Conservation (phyloP, 2,329 filamentous ascomycete genomes). For the Bipolaris victoriae region DNA sequence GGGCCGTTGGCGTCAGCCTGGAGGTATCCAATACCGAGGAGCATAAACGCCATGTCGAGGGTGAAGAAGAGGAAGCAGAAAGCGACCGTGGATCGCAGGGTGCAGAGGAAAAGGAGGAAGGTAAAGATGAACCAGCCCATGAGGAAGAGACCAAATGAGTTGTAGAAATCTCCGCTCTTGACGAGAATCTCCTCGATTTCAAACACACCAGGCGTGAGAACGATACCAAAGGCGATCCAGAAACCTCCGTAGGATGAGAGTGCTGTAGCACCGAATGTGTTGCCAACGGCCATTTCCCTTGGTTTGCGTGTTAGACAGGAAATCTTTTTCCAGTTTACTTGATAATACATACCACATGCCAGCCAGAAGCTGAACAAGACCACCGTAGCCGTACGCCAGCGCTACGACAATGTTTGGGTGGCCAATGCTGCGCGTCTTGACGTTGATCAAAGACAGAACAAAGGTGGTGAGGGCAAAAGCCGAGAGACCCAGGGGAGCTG, state of each 20-base stretch:
- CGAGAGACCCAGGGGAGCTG: slow-evolving; percentile 65
- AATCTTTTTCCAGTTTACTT: not conserved
- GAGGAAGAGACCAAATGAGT: slow-evolving; percentile 63
- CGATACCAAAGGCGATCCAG: slow-evolving; percentile 66
- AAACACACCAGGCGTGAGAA: slow-evolving; percentile 61
- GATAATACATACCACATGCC: slow-evolving; percentile 61
- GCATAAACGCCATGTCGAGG: slow-evolving; percentile 63
- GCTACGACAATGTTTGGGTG: slow-evolving; percentile 57
- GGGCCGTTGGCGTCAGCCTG: slow-evolving; percentile 49
- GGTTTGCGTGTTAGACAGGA: slow-evolving; percentile 9
- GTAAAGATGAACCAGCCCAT: slow-evolving; percentile 68
- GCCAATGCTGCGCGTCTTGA: slow-evolving; percentile 51
- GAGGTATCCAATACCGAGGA: slow-evolving; percentile 63
- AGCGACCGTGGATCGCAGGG: slow-evolving; percentile 64
- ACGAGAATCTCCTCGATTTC: slow-evolving; percentile 48
- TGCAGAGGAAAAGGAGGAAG: slow-evolving; percentile 61
- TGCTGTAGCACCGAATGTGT: slow-evolving; percentile 67
- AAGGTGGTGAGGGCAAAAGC: slow-evolving; percentile 72
- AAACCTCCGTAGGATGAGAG: slow-evolving; percentile 67
- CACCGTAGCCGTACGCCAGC: slow-evolving; percentile 57
- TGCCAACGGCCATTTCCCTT: slow-evolving; percentile 64
- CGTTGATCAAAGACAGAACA: slow-evolving; percentile 60
- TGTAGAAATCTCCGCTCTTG: slow-evolving; percentile 52
- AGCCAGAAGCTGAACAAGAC: slow-evolving; percentile 58
- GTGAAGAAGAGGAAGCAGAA: slow-evolving; percentile 65